Percentiles rank a stretch among this genome's conserved stretches.
These are phyloP conservation scores for Sporisorium scitamineum DNA, from an alignment of 1,284 basidiomycete genomes.

Conservation along the genomic window DNA sequence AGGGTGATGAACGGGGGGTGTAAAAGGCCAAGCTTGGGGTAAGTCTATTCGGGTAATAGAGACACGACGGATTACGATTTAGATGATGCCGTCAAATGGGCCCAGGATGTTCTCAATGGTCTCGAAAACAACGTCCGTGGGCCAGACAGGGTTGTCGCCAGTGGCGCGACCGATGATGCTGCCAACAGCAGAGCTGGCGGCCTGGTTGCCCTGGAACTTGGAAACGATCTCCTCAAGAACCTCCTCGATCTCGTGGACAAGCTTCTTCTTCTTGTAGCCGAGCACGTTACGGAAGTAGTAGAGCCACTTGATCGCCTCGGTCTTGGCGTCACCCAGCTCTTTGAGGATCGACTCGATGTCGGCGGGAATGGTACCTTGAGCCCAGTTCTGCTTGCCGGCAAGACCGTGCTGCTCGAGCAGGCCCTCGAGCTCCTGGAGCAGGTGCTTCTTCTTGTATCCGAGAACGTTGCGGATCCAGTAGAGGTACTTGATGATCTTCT, in stretches of 20 bases:
- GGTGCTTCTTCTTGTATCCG: constrained; percentile 10
- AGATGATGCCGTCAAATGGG: background rate
- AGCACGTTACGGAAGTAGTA: constrained; percentile 1
- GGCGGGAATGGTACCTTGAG: background rate
- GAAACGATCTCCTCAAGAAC: background rate
- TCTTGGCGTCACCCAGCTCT: background rate
- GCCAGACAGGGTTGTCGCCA: background rate
- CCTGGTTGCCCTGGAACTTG: background rate
- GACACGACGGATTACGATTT: background rate
- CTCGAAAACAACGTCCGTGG: background rate
- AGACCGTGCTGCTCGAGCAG: constrained; percentile 4
- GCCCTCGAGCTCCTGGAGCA: background rate
- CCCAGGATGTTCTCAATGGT: background rate
- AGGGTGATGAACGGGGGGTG: background rate
- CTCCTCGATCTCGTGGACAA: background rate
- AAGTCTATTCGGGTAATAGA: background rate
- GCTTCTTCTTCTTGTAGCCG: background rate
- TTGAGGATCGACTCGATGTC: constrained; percentile 3
- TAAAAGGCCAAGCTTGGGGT: no score
- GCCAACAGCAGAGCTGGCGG: no score
- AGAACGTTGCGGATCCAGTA: constrained; percentile 9
- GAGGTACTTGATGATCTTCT: constrained; percentile 3
- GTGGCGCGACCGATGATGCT: no score
- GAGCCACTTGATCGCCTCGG: background rate
- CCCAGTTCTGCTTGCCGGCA: background rate